A percentile compares a stretch with the other conserved stretches of the same genome.
Evolutionary conservation across 192 early-diverging fungal genomes (phyloP).

Genomic region (Glomus cerebriforme): DNA sequence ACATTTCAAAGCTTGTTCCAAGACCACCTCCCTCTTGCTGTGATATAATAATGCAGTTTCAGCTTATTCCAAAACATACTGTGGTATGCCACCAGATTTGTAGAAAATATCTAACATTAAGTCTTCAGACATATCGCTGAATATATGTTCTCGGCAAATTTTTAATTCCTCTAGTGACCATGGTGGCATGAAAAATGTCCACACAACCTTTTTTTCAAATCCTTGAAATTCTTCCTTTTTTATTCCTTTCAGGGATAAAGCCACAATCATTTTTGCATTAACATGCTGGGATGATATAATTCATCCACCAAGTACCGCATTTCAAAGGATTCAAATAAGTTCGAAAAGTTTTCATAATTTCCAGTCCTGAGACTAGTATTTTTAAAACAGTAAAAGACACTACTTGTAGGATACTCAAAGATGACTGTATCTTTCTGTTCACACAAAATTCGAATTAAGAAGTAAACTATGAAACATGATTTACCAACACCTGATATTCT

Average conservation of each 20-base stretch:
- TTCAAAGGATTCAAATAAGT: neutral
- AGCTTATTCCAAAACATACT: neutral
- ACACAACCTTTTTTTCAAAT: neutral
- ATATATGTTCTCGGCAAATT: constrained; percentile 8
- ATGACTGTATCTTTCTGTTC: constrained; percentile 15
- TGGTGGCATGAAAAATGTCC: neutral
- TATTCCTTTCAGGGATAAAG: neutral
- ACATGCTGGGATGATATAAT: neutral
- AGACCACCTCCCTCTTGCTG: neutral
- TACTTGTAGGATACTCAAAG: neutral
- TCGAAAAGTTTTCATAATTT: neutral
- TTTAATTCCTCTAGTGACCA: neutral
- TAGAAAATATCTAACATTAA: neutral
- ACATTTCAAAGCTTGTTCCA: neutral
- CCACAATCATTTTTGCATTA: neutral
- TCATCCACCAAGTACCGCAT: neutral
- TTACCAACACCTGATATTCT: constrained; percentile 42
- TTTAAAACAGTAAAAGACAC: neutral
- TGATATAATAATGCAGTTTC: neutral
- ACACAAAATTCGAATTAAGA: constrained; percentile 38
- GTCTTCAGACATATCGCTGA: neutral
- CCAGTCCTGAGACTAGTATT: neutral
- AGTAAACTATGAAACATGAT: constrained; percentile 40
- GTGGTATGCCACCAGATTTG: neutral
- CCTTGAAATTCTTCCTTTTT: constrained; percentile 8